Base-by-base conservation (phyloP, 2,329 filamentous ascomycete species). In the Orbilia oligospora region DNA sequence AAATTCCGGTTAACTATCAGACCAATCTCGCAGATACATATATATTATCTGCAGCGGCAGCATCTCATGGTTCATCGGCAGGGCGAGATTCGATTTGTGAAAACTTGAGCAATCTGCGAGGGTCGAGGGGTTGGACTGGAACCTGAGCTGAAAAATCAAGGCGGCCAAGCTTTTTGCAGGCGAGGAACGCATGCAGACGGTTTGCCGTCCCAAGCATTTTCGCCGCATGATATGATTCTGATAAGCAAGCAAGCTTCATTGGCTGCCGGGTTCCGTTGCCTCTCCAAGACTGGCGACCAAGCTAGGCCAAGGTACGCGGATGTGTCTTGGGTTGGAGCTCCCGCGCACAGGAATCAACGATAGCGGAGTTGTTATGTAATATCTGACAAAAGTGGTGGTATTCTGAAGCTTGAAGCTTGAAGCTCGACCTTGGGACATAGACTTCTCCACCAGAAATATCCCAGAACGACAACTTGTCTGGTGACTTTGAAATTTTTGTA, bases 201-300 rank as follows among this genome's bases (percentile, higher is more conserved):
- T 27, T 61, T 30, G 30, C 41, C 55, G 55, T 64, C 24, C 20
- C 33, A 30, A 44, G 65, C 66, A 27, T 70, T 20, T 56, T 66
- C 44, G 65, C 22, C 12, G 46, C 66, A 58, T 61, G 55, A 61
- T 61, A 58, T 65, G 12, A 44, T 68, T 20, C 46, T 12, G 73
- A 77, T 77, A 77, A 71, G 73, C 49, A 71, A 41, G 66, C 27
- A 16, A 22, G 30, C 51, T 24, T 65, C 16, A 76, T 76, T 76
- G 64, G 72, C 41, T 44, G 67, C 33, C 24, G 22, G 1, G 73
- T 33, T 46, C 71, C 55, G 46, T 51, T 24, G 38, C 38, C 55
- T 46, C 27, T 56, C 65, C 53, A 41, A 49, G 18, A 20, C 18
- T 24, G 51, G 5, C 22, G 20, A 14, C 72, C 72, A 56, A 70